Evolutionary conservation across 805 yeast genomes (phyloP), one percentile per base, ranked within the genome.

Genomic region (Yarrowia sp.): DNA sequence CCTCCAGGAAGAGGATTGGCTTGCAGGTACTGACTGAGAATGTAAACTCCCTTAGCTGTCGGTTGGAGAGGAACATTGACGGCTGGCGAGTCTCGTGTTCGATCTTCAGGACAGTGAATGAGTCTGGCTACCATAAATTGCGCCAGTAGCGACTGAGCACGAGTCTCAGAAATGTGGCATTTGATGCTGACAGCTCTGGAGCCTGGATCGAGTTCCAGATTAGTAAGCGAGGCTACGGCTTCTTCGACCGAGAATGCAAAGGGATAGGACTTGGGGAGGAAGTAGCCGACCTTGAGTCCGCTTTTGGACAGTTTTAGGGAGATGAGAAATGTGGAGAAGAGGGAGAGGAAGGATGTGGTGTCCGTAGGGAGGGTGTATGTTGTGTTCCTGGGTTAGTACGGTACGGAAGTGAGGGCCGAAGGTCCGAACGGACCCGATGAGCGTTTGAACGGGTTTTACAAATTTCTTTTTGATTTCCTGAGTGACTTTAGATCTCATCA

Each of bases 1-100:
- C 14, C 9, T 8, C n/a, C 19, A 2, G 53, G 14, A 8, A 15
- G 12, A 7, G 52, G 16, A 12, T 48, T 22, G 14, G 53, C 12
- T 11, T 81, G 79, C 70, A 89, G 86, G 75, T 88, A 91, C 16
- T 82, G 79, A 63, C 85, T 86, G 1, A 93, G 77, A 0, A 91
- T 74, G 0, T 92, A 87, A 8, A 92, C 86, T 1, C 98, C 98
- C 74, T 94, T 94, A 0, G 98, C 92, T 0, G 97, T 91, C 4
- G 97, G 97, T 75, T 94, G 98, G 38, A 91, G 75, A 2, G 80
- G 70, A 0, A 81, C 79, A 4, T 78, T 79, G 0, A 74, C 78
- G 64, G 83, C 83, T 7, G 87, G 82, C 50, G 75, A 78, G 14
- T 75, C 71, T 52, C 89, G 75, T 0, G 97, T 91, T 73, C 94